Base-by-base conservation (phyloP, 495 filamentous ascomycete species). In the Aspergillus cristatus region DNA sequence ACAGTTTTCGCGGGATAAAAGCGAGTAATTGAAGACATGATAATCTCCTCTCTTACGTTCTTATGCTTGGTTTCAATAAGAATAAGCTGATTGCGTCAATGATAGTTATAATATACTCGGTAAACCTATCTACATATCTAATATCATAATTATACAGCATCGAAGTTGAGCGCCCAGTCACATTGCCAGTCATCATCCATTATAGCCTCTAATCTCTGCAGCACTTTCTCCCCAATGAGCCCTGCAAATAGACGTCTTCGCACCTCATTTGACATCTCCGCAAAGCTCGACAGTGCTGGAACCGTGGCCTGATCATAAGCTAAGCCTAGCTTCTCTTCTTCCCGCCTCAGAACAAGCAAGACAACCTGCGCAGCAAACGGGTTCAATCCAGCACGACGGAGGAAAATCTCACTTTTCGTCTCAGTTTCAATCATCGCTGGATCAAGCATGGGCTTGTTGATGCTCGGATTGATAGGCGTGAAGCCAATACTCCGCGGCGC, bases 331-430 rank as follows among this genome's bases (percentile, higher is more conserved):
- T n/a, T 3, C 3, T 28, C 22, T 10, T 13, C 18, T 34, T 28
- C 22, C 0, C 28, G 1, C 8, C 31, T 29, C 1, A 46, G 30
- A 14, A 40, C 32, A 16, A 29, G 62, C 15, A 90, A 60, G 0
- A 90, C 59, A 12, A 66, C 71, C 49, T 90, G 84, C 14, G 88
- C 86, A 2, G 83, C 87, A 54, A 74, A 91, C 3, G 80, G 75
- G 62, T 93, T 94, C 59, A 91, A 57, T 3, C 87, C 88, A 10
- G 71, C 71, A n/a, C 67, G 54, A 15, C 84, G 70, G 12, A 94
- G 62, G 47, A 86, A 87, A 8, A 78, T 20, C 56, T 93, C 87
- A 79, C 82, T 86, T 18, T 58, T 49, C n/a, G 75, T 76, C 47
- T 85, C 78, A 2, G 68, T 63, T 10, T 65, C 52, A 26, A 26